phyloP scores from a whole-genome alignment of 2,329 filamentous ascomycete species.

The Rosellinia necatrix region DNA sequence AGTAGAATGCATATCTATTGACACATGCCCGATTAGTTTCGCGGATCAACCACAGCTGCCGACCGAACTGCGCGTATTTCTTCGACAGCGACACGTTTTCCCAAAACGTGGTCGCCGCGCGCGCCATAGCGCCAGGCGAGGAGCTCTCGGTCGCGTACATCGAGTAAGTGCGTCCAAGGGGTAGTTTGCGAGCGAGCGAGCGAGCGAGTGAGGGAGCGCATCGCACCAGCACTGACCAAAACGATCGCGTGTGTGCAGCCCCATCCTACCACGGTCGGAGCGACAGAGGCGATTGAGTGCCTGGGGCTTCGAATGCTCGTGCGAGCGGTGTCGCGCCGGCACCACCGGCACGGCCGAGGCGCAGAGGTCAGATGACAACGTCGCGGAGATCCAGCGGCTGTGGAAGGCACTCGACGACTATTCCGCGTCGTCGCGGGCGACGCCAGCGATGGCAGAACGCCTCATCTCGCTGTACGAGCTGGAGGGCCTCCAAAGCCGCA shows the following conservation, averaged over 20 bases:
- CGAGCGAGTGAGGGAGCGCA: too few species aligned
- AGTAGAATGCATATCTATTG: too few species aligned
- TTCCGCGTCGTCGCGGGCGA: constrained; percentile 37
- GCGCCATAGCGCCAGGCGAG: constrained; percentile 46
- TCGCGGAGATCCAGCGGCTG: background rate
- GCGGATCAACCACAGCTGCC: constrained; percentile 49
- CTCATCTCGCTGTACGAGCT: constrained; percentile 44
- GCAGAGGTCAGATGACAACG: constrained; percentile 34
- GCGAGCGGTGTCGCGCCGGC: constrained; percentile 4
- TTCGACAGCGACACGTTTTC: constrained; percentile 44
- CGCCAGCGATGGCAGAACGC: constrained; percentile 41
- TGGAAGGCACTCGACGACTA: constrained; percentile 43
- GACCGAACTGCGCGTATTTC: constrained; percentile 47
- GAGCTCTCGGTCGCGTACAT: constrained; percentile 49
- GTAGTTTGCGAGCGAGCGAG: background rate
- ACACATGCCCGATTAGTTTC: constrained; percentile 40
- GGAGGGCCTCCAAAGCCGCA: constrained; percentile 41
- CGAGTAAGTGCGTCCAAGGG: constrained; percentile 34
- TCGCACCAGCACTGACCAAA: constrained; percentile 34
- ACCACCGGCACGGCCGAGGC: background rate
- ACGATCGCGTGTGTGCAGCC: constrained; percentile 40
- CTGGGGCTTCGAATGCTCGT: constrained; percentile 6
- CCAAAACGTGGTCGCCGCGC: constrained; percentile 44
- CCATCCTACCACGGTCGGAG: background rate
- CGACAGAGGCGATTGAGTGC: background rate